phyloP scores from a whole-genome alignment of 768 basidiomycete species.

The Trametes gibbosa region DNA sequence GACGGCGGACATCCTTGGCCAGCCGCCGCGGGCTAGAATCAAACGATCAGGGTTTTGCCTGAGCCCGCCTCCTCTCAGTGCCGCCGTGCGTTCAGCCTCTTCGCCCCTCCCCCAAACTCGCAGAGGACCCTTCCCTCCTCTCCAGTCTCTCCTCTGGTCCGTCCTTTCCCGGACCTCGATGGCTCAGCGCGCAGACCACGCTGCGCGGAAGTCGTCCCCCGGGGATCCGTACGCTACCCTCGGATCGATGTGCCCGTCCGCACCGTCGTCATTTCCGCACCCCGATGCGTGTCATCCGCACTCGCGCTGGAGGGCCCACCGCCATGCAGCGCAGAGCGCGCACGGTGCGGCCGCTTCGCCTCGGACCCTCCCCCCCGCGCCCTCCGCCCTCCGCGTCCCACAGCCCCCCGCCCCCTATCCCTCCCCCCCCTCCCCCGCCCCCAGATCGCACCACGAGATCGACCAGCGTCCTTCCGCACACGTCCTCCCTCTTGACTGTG shows the following conservation, averaged over 20 bases:
- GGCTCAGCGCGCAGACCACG: not conserved
- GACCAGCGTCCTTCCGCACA: not conserved
- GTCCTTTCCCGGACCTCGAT: too few relatives aligned
- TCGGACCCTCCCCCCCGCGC: not conserved
- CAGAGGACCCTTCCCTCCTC: too few relatives aligned
- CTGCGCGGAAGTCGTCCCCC: not conserved
- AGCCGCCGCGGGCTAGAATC: not conserved
- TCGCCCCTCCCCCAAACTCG: too few relatives aligned
- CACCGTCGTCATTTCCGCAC: conserved; percentile 9
- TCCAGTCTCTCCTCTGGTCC: not conserved
- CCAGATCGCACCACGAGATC: conserved; percentile 5
- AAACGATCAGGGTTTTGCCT: not conserved
- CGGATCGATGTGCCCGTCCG: not conserved
- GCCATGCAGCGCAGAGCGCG: not conserved
- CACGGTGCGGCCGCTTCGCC: conserved; percentile 3
- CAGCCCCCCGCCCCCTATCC: not conserved
- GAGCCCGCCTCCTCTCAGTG: not conserved
- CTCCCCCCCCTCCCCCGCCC: not conserved
- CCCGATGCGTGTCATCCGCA: conserved; percentile 12
- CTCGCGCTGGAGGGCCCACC: not conserved
- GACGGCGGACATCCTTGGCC: conserved; percentile 1
- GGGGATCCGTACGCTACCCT: not conserved
- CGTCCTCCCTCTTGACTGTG: not conserved
- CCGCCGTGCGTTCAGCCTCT: not conserved
- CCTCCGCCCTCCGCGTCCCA: not conserved